Conservation (phyloP, 2,329 filamentous ascomycete species). For the Coniochaeta prunicola region DNA sequence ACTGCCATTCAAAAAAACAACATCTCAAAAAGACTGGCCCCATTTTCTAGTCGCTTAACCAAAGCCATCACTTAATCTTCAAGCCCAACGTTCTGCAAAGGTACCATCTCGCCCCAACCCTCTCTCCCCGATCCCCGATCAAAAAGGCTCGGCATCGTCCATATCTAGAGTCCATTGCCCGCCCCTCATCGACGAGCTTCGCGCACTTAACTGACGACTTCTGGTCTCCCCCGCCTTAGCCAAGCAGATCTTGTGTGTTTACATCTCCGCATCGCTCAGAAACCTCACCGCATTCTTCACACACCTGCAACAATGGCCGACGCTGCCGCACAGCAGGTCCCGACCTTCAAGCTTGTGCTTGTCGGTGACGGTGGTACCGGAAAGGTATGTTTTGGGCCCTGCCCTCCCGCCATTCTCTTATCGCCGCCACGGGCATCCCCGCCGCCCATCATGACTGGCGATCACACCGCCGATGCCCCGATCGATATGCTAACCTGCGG, state of each 20-base stretch:
- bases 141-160: neutral
- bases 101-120: neutral
- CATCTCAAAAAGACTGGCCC: constrained; percentile 6
- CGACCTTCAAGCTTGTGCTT: constrained; percentile 99
- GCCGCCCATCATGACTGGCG: neutral
- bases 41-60: neutral
- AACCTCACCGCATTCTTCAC: constrained; percentile 38
- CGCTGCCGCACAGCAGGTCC: constrained; percentile 34
- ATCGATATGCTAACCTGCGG: constrained; percentile 12
- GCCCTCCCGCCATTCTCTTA: constrained; percentile 1
- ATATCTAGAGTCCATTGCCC: neutral
- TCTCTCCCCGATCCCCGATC: neutral
- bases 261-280: constrained; percentile 22
- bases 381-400: constrained; percentile 63
- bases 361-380: constrained; percentile 98
- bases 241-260: constrained; percentile 27
- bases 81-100: constrained; percentile 2
- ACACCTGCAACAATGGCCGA: constrained; percentile 54
- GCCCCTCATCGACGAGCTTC: neutral
- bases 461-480: constrained; percentile 1
- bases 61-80: neutral
- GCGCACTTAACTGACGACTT: constrained; percentile 3
- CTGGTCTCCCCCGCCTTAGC: neutral
- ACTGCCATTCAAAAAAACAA: constrained; percentile 18
- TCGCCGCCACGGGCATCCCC: constrained; percentile 11